A percentile compares a stretch with the other conserved stretches of the same genome.
These are phyloP conservation scores for Metarhizium album DNA, from an alignment of 2,329 filamentous ascomycete species.

Conservation along the genomic window DNA sequence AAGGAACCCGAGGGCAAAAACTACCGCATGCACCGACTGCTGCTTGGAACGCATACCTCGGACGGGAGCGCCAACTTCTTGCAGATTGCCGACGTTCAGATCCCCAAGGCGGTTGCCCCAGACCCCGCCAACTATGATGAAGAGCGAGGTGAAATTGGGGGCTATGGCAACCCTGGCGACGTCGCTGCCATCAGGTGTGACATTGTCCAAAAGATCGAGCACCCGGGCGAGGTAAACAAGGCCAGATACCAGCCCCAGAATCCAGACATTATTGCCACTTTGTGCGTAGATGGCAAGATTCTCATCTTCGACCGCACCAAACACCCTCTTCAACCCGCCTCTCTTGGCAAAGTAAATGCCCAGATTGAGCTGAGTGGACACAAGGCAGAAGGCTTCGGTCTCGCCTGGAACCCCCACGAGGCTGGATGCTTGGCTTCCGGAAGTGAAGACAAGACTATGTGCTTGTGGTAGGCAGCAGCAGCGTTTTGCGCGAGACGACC, in stretches of 20 bases:
- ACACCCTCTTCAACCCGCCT: slow-evolving; percentile 65
- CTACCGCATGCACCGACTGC: slow-evolving; percentile 74
- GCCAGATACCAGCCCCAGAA: slow-evolving; percentile 97
- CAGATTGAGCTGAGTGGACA: slow-evolving; percentile 83
- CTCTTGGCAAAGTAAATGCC: slow-evolving; percentile 55
- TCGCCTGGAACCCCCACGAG: slow-evolving; percentile 83
- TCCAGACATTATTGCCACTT: slow-evolving; percentile 88
- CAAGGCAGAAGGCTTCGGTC: slow-evolving; percentile 77
- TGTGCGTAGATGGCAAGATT: slow-evolving; percentile 77
- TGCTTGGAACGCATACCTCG: slow-evolving; percentile 92
- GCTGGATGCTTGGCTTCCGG: slow-evolving; percentile 79
- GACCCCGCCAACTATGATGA: slow-evolving; percentile 84
- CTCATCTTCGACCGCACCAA: slow-evolving; percentile 95
- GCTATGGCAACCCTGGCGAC: slow-evolving; percentile 68
- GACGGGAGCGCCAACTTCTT: slow-evolving; percentile 79
- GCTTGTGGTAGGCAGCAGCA: slow-evolving; percentile 58
- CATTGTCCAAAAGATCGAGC: slow-evolving; percentile 91
- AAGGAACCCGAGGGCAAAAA: slow-evolving; percentile 81
- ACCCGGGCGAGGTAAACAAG: slow-evolving; percentile 96
- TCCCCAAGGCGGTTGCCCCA: slow-evolving; percentile 67
- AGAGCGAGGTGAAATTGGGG: slow-evolving; percentile 83
- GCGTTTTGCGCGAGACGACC: background rate
- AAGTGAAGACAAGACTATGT: slow-evolving; percentile 84
- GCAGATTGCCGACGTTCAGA: slow-evolving; percentile 87
- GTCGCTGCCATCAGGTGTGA: slow-evolving; percentile 72